Percentiles rank a stretch among this genome's conserved stretches.
These are phyloP conservation scores for Decorospora gaudefroyi DNA, from an alignment of 2,329 filamentous ascomycete genomes.

Conservation along the genomic window DNA sequence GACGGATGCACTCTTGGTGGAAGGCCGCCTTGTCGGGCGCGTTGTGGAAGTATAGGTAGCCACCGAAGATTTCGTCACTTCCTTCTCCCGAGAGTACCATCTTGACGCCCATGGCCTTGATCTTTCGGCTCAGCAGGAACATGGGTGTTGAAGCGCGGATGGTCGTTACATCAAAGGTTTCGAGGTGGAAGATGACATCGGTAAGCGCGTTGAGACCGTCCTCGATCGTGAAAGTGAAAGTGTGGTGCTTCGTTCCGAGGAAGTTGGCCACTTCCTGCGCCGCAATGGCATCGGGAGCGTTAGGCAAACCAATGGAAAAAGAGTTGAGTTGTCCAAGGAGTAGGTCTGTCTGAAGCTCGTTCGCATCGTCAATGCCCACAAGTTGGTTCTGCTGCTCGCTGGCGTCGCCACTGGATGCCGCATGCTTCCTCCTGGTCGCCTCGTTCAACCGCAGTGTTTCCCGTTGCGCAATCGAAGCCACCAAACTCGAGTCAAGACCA, in stretches of 20 bases:
- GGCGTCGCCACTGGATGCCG: conserved; percentile 37
- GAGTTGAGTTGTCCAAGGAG: conserved; percentile 95
- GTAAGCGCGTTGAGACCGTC: conserved; percentile 95
- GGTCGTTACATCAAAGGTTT: conserved; percentile 97
- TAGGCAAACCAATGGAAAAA: conserved; percentile 95
- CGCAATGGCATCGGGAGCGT: conserved; percentile 88
- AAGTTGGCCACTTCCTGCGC: conserved; percentile 94
- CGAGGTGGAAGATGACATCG: conserved; percentile 97
- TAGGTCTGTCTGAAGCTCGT: conserved; percentile 85
- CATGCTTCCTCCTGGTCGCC: conserved; percentile 55
- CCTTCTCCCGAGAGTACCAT: conserved; percentile 98
- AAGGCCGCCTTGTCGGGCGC: conserved; percentile 90
- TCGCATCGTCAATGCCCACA: conserved; percentile 91
- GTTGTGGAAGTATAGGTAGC: conserved; percentile 97
- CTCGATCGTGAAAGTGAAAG: conserved; percentile 97
- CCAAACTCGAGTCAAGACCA: conserved; percentile 91
- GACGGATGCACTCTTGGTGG: conserved; percentile 90
- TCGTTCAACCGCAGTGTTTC: conserved; percentile 81
- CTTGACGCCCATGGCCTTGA: conserved; percentile 99
- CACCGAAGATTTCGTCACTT: conserved; percentile 96
- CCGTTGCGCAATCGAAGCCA: conserved; percentile 92
- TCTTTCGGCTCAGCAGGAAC: conserved; percentile 97
- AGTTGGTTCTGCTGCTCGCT: conserved; percentile 56
- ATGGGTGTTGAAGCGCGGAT: conserved; percentile 98
- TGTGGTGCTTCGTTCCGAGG: conserved; percentile 96